phyloP scores from a whole-genome alignment of 805 yeast genomes.

The Ogataea ganodermae region DNA sequence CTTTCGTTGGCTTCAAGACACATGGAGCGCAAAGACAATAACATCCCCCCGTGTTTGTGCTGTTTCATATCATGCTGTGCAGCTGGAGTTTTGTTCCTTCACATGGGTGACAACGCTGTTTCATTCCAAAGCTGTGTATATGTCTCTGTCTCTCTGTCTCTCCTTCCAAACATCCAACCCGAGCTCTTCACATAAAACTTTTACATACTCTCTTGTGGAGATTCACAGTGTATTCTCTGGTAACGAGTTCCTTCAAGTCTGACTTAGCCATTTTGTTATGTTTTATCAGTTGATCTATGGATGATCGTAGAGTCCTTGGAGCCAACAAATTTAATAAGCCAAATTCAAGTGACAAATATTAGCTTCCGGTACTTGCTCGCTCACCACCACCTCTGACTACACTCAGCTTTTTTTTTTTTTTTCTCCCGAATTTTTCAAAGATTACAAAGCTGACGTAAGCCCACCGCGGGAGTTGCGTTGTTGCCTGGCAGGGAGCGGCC shows the following conservation, averaged over 20 bases:
- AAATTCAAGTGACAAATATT: conserved; percentile 8
- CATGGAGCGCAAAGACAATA: background rate
- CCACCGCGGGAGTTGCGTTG: background rate
- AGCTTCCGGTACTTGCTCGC: conserved; percentile 9
- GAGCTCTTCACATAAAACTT: conserved; percentile 4
- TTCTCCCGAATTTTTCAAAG: conserved; percentile 3
- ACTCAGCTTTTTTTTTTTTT: conserved; percentile 5
- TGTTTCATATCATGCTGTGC: too few relatives aligned
- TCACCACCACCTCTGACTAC: conserved; percentile 2
- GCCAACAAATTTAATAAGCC: conserved; percentile 3
- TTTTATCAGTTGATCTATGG: conserved; percentile 11
- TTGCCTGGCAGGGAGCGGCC: too few relatives aligned
- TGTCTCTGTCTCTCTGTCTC: background rate
- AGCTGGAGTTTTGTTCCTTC: background rate
- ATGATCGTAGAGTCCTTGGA: background rate
- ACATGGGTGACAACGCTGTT: too few relatives aligned
- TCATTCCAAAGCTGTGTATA: too few relatives aligned
- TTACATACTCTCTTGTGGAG: conserved; percentile 96
- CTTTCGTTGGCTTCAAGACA: background rate
- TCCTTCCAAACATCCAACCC: background rate
- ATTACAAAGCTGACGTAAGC: conserved; percentile 1
- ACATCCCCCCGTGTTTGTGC: background rate
- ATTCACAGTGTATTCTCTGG: conserved; percentile 99
- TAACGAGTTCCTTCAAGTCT: conserved; percentile 97
- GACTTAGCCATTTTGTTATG: conserved; percentile 39